Percentiles rank a stretch among this genome's conserved stretches.
Evolutionary conservation across 805 yeast species (phyloP).

Genomic region (Candida nonsorbophila): DNA sequence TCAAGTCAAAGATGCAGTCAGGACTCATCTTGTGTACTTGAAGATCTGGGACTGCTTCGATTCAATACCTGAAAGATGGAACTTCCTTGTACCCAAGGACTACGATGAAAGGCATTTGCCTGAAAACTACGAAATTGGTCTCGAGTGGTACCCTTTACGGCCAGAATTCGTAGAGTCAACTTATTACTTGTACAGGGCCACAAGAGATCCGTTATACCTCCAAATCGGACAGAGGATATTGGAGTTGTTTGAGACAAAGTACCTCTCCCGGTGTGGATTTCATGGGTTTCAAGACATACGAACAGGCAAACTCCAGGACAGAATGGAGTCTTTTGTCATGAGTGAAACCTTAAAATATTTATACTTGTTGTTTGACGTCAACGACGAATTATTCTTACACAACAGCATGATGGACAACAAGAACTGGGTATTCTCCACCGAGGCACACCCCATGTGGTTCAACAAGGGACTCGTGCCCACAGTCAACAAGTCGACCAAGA

Average conservation of each 20-base stretch:
- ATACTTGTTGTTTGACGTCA: conserved; percentile 70
- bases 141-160: conserved; percentile 90
- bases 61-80: conserved; percentile 89
- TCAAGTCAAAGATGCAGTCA: conserved; percentile 58
- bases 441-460: conserved; percentile 87
- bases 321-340: conserved; percentile 89
- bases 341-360: conserved; percentile 85
- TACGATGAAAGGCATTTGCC: conserved; percentile 3
- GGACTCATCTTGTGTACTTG: conserved; percentile 54
- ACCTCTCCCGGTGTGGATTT: conserved; percentile 70
- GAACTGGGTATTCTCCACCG: conserved; percentile 70
- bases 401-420: conserved; percentile 26
- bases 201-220: conserved; percentile 78
- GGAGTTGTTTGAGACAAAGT: conserved; percentile 46
- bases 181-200: conserved; percentile 76
- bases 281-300: conserved; percentile 68
- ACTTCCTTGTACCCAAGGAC: conserved; percentile 13
- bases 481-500: conserved; percentile 5
- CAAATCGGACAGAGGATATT: conserved; percentile 68
- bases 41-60: conserved; percentile 80
- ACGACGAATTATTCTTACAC: conserved; percentile 41
- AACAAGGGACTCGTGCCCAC: no score
- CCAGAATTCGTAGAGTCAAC: conserved; percentile 93
- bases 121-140: conserved; percentile 27
- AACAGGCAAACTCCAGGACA: conserved; percentile 57